Percentiles rank a stretch among this genome's conserved stretches.
Evolutionary conservation across 208 protist genomes (phyloP).

Genomic region (Trypanosoma scelopori): DNA sequence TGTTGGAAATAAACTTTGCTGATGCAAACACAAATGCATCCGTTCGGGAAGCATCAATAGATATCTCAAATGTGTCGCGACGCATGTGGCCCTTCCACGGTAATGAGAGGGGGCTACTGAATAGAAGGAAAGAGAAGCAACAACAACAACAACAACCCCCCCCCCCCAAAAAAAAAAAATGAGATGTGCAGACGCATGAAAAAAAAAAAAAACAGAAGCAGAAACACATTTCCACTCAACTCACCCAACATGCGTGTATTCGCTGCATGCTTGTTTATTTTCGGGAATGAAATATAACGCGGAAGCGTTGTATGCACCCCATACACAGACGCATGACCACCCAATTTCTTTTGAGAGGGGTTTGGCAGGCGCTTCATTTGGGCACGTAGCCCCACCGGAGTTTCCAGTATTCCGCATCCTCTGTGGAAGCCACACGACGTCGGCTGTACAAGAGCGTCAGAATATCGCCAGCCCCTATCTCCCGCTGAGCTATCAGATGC

Average conservation of each 20-base stretch:
- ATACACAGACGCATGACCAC: too few relatives aligned
- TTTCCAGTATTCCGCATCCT: conserved; percentile 78
- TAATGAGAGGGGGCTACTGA: not conserved
- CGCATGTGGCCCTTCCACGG: conserved; percentile 21
- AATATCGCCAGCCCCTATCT: conserved; percentile 43
- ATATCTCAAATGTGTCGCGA: conserved; percentile 49
- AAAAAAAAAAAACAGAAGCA: not conserved
- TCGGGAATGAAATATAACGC: too few relatives aligned
- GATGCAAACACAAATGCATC: conserved; percentile 77
- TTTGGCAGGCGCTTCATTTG: not conserved
- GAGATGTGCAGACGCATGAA: too few relatives aligned
- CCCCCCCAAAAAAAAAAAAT: not conserved
- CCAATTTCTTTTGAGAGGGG: not conserved
- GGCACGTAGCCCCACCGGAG: conserved; percentile 81
- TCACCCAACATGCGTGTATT: not conserved
- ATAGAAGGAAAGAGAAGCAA: not conserved
- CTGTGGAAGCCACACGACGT: conserved; percentile 35
- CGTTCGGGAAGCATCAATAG: conserved; percentile 46
- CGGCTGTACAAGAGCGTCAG: conserved; percentile 63
- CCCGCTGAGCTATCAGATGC: conserved; percentile 51
- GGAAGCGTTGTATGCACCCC: too few relatives aligned
- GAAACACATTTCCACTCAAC: too few relatives aligned
- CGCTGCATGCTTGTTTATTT: not conserved
- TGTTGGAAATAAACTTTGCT: conserved; percentile 41
- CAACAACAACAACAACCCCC: not conserved